These are phyloP conservation scores for Toxoplasma gondii DNA, from an alignment of 169 alveolate species.

Conservation along the genomic window DNA sequence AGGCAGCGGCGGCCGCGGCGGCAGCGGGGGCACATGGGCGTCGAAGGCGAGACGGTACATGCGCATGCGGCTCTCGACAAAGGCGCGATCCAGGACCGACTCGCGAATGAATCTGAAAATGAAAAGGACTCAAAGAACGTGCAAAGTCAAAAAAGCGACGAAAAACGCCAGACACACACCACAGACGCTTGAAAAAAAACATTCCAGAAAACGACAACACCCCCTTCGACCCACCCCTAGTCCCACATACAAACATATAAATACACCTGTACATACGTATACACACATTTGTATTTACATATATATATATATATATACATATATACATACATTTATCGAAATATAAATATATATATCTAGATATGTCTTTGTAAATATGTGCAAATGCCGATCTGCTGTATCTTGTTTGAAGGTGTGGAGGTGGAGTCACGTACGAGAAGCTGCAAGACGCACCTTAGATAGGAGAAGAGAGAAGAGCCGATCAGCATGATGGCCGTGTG, in stretches of 20 bases:
- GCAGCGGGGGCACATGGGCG: neutral
- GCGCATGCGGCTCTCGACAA: constrained; percentile 8
- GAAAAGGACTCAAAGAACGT: too few species aligned
- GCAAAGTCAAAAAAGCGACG: neutral
- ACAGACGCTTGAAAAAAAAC: neutral
- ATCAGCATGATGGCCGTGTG: neutral
- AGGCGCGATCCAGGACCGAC: neutral
- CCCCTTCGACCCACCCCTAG: neutral
- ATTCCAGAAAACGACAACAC: neutral
- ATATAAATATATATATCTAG: too few species aligned
- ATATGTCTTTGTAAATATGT: too few species aligned
- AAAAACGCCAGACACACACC: neutral
- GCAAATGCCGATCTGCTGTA: too few species aligned
- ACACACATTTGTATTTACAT: too few species aligned
- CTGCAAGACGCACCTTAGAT: neutral
- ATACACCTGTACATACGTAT: too few species aligned
- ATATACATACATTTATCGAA: neutral
- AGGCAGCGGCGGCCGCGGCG: neutral
- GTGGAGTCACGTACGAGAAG: too few species aligned
- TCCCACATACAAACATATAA: too few species aligned
- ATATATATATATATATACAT: too few species aligned
- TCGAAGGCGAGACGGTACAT: neutral
- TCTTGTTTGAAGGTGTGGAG: too few species aligned
- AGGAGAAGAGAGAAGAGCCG: neutral
- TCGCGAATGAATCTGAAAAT: neutral